Percentiles rank a stretch among this genome's conserved stretches.
Evolutionary conservation across 192 early-diverging fungal species (phyloP).

Genomic region (Backusella luteola): DNA sequence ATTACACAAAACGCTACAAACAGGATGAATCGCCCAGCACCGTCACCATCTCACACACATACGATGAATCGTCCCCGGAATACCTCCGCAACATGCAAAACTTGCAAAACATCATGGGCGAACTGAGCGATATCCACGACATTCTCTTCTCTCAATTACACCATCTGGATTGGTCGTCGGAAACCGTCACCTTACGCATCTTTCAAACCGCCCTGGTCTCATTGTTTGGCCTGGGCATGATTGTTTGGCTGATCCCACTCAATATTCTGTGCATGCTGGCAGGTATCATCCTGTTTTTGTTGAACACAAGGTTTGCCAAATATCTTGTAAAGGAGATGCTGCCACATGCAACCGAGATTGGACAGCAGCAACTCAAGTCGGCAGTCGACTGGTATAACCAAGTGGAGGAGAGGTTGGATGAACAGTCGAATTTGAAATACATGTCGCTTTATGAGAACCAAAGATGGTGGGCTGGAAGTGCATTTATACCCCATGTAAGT

Average conservation of each 20-base stretch:
- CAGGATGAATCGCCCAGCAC: neutral
- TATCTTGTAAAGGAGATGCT: conserved; percentile 17
- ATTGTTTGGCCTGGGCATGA: conserved; percentile 33
- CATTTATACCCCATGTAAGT: conserved; percentile 21
- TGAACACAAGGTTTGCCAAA: conserved; percentile 58
- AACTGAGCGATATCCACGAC: conserved; percentile 49
- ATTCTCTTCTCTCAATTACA: conserved; percentile 30
- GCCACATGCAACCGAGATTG: neutral
- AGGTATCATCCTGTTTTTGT: conserved; percentile 55
- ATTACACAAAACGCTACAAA: neutral
- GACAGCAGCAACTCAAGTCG: neutral
- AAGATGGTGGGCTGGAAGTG: conserved; percentile 25
- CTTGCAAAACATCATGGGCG: conserved; percentile 80
- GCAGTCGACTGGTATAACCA: conserved; percentile 5
- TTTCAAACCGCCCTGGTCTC: conserved; percentile 38
- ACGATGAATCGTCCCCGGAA: conserved; percentile 48
- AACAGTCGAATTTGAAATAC: conserved; percentile 6
- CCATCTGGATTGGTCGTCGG: conserved; percentile 52
- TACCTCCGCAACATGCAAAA: conserved; percentile 70
- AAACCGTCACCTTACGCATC: conserved; percentile 40
- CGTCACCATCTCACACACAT: neutral
- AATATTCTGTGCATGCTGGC: conserved; percentile 44
- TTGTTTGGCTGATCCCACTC: conserved; percentile 49
- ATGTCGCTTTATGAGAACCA: conserved; percentile 38
- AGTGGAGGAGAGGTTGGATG: neutral